phyloP scores from a whole-genome alignment of 495 filamentous ascomycete genomes.

The Glonium stellatum region DNA sequence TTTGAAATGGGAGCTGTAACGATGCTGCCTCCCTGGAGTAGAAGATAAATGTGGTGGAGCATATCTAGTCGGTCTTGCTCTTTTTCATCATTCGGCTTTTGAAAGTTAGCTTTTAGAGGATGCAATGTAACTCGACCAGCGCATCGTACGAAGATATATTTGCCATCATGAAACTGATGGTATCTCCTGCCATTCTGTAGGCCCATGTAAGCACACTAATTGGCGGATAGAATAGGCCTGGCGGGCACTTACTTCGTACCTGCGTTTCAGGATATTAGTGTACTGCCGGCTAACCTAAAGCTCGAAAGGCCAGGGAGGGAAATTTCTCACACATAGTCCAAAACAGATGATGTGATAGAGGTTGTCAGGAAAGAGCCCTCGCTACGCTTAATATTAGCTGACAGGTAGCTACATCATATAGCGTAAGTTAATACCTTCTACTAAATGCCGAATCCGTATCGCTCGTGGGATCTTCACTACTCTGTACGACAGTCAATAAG shows the following conservation, averaged over 20 bases:
- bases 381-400: background rate
- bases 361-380: background rate
- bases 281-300: too few relatives aligned
- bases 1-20: conserved; percentile 8
- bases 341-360: background rate
- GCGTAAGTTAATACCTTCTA: background rate
- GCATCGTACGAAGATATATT: background rate
- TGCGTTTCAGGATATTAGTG: background rate
- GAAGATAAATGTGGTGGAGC: background rate
- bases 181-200: conserved; percentile 1
- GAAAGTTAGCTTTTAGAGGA: background rate
- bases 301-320: background rate
- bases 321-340: background rate
- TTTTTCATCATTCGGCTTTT: background rate
- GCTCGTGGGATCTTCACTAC: background rate
- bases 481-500: background rate
- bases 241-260: background rate
- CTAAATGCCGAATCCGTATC: background rate
- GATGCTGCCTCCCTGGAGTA: conserved; percentile 11
- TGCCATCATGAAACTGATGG: background rate
- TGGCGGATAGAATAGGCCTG: background rate
- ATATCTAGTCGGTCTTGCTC: conserved; percentile 4
- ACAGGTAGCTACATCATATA: background rate
- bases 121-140: background rate
- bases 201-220: background rate